Conservation (phyloP, 2,329 filamentous ascomycete species). For the Cercospora sp. region DNA sequence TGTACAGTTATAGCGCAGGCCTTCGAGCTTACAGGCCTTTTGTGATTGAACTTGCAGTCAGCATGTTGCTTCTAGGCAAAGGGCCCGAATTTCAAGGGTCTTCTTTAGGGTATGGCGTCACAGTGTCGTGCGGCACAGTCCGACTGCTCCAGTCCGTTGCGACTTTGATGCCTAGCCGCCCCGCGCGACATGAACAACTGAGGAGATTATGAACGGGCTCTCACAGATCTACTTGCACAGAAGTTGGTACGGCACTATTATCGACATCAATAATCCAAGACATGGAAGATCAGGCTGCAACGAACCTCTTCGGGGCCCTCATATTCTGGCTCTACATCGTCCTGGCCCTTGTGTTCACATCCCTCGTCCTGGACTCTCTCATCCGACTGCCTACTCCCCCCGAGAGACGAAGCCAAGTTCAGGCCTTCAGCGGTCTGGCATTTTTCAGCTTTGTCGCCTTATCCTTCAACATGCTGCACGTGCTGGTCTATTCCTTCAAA, state of each 20-base stretch:
- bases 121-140: slow-evolving; percentile 4
- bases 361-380: slow-evolving; percentile 27
- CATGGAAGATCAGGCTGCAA: not conserved
- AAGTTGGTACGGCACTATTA: no score
- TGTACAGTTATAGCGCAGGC: no score
- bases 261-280: no score
- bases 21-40: no score
- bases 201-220: no score
- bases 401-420: slow-evolving; percentile 11
- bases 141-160: not conserved
- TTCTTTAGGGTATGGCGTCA: slow-evolving; percentile 4
- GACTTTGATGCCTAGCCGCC: not conserved
- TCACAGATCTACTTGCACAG: no score
- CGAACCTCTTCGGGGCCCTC: slow-evolving; percentile 34
- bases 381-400: slow-evolving; percentile 4
- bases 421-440: slow-evolving; percentile 31
- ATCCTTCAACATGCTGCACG: slow-evolving; percentile 40
- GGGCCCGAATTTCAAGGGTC: not conserved
- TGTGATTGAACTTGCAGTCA: not conserved
- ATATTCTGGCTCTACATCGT: slow-evolving; percentile 41
- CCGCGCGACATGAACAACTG: no score
- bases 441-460: slow-evolving; percentile 36
- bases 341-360: slow-evolving; percentile 34
- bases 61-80: not conserved
- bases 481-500: slow-evolving; percentile 40